These are phyloP conservation scores for Apiotrichum gracile DNA, from an alignment of 1,284 basidiomycete genomes.

Conservation along the genomic window DNA sequence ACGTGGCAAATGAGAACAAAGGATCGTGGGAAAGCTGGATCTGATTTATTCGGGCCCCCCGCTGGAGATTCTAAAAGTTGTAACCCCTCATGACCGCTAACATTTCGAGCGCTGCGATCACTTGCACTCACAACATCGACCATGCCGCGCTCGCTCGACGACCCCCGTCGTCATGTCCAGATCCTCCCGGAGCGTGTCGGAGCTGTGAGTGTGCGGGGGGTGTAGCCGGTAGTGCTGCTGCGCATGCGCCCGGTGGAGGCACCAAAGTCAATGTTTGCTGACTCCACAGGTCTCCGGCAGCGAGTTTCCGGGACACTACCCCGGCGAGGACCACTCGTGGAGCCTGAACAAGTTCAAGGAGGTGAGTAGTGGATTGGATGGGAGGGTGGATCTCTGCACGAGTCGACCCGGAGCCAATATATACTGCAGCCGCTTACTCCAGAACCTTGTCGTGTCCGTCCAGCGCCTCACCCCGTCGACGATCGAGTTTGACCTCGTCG, in stretches of 20 bases:
- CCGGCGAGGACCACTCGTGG: conserved; percentile 79
- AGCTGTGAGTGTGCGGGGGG: conserved; percentile 36
- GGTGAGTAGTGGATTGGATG: conserved; percentile 47
- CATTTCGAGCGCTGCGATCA: no score
- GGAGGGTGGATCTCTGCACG: no score
- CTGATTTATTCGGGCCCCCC: background rate
- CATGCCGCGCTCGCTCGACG: conserved; percentile 26
- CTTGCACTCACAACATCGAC: background rate
- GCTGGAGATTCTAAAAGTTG: conserved; percentile 3
- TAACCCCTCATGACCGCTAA: background rate
- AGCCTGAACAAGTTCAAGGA: conserved; percentile 65
- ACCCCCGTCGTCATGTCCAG: conserved; percentile 54
- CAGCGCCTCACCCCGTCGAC: conserved; percentile 71
- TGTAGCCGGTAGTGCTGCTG: no score
- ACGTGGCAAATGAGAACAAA: background rate
- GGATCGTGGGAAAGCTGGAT: background rate
- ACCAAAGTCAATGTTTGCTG: background rate
- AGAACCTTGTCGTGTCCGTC: conserved; percentile 70
- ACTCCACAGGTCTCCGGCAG: conserved; percentile 14
- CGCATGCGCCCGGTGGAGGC: background rate
- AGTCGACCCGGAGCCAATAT: no score
- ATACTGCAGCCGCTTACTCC: conserved; percentile 7
- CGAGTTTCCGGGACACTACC: conserved; percentile 49
- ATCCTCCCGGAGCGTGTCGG: conserved; percentile 67
- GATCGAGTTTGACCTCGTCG: conserved; percentile 91